A percentile compares a stretch with the other conserved stretches of the same genome.
phyloP scores from a whole-genome alignment of 2,329 filamentous ascomycete species.

The Colletotrichum sp. region DNA sequence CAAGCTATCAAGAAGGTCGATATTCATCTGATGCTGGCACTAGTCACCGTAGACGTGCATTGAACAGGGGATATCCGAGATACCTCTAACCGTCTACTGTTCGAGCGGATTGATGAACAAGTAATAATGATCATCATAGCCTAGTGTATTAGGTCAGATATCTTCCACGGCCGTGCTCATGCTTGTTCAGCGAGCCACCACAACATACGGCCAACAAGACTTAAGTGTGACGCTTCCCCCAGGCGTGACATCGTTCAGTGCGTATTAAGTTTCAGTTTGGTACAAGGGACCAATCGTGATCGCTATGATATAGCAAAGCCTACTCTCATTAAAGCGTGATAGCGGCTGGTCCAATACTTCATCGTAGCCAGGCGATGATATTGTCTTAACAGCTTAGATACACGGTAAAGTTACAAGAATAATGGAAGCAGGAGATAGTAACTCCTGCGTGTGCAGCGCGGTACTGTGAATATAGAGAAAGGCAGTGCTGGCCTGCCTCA shows the following conservation, averaged over 20 bases:
- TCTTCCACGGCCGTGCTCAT: neutral
- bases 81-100: neutral
- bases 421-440: neutral
- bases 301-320: neutral
- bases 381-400: neutral
- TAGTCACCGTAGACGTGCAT: rapidly evolving
- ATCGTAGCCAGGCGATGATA: neutral
- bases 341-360: neutral
- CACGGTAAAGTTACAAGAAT: neutral
- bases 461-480: neutral
- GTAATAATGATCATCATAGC: too few species aligned
- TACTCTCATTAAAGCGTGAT: neutral
- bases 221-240: rapidly evolving
- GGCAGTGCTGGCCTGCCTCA: too few species aligned
- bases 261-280: neutral
- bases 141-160: neutral
- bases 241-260: neutral
- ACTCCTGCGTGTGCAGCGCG: neutral
- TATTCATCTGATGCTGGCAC: rapidly evolving
- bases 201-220: rapidly evolving
- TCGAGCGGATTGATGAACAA: neutral
- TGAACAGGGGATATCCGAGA: neutral
- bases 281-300: neutral
- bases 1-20: neutral
- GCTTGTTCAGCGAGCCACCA: neutral